Percentiles rank a stretch among this genome's conserved stretches.
Evolutionary conservation across 768 basidiomycete genomes (phyloP).

Genomic region (Termitomyces eurrhizus): DNA sequence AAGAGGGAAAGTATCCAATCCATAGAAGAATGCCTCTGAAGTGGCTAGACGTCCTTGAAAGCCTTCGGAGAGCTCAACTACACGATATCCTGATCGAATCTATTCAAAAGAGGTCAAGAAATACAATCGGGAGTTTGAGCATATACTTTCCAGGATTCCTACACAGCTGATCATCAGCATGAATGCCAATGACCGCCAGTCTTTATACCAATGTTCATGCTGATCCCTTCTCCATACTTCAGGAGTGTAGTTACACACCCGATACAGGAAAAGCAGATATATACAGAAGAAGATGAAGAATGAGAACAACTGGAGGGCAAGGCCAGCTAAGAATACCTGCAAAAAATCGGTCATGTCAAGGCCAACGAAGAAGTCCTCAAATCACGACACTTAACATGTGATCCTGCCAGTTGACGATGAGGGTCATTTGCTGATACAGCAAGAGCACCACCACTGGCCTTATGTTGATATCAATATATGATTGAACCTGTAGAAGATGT

Average conservation of each 20-base stretch:
- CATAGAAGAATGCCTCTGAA: slow-evolving; percentile 63
- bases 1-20: slow-evolving; percentile 60
- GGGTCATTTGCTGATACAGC: slow-evolving; percentile 37
- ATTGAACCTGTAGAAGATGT: neutral
- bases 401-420: slow-evolving; percentile 25
- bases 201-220: slow-evolving; percentile 40
- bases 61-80: slow-evolving; percentile 59
- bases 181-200: slow-evolving; percentile 56
- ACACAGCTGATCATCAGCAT: slow-evolving; percentile 52
- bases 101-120: slow-evolving; percentile 16
- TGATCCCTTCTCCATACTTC: slow-evolving; percentile 37
- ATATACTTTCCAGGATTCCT: slow-evolving; percentile 51
- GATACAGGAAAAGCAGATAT: slow-evolving; percentile 44
- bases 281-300: slow-evolving; percentile 47
- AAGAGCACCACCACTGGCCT: slow-evolving; percentile 49
- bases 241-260: slow-evolving; percentile 39
- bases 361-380: neutral
- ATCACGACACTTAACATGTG: slow-evolving; percentile 27
- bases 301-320: slow-evolving; percentile 51
- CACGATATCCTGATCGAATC: slow-evolving; percentile 63
- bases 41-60: slow-evolving; percentile 53
- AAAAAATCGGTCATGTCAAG: slow-evolving; percentile 34
- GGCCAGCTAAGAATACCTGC: slow-evolving; percentile 55
- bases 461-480: neutral
- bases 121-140: neutral